Base-by-base conservation (phyloP, 2,329 filamentous ascomycete species). In the Phaeomoniella chlamydospora region DNA sequence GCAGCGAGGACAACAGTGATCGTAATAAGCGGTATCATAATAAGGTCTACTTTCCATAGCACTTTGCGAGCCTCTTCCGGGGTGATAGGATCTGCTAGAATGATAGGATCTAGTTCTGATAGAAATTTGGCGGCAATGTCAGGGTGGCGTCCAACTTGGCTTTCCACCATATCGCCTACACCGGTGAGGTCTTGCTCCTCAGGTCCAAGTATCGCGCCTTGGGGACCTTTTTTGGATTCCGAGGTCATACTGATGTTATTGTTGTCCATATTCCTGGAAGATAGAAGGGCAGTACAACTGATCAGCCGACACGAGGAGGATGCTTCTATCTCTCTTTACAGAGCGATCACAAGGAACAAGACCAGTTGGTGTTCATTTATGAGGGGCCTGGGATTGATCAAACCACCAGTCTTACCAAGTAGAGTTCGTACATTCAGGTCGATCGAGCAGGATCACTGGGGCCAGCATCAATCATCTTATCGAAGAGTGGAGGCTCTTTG, bases 31-130 rank as follows among this genome's bases (percentile, higher is more conserved):
- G 60, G 59, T 5, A 64, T 51, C 5, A 63, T 47, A 16, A 55
- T 50, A 11, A 56, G 35, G 43, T 64, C 60, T n/a, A 62, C 45
- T 45, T 62, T 62, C 51, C 60, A 59, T 29, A 52, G 35, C 11
- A 50, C 35, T 18, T 46, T 48, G 14, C 43, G 41, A 11, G 44
- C 41, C 29, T 51, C 48, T 14, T 35, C 6, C 15, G 41, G 34
- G 3, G 43, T 47, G 32, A 54, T 49, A 14, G 49, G 50, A 22
- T 42, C 36, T 2, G 35, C 37, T 12, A 43, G 32, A 15, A 53
- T 43, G 19, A 37, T 38, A 2, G 45, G 43, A 29, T 52, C 47
- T 3, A 53, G 33, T 3, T 35, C 39, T 15, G 43, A 39, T n/a
- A 54, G 46, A 19, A 52, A 53, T 15, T 41, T 40, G n/a, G 49